A percentile compares a stretch with the other conserved stretches of the same genome.
phyloP scores from a whole-genome alignment of 306 rosid genomes.

The Purshia tridentata region DNA sequence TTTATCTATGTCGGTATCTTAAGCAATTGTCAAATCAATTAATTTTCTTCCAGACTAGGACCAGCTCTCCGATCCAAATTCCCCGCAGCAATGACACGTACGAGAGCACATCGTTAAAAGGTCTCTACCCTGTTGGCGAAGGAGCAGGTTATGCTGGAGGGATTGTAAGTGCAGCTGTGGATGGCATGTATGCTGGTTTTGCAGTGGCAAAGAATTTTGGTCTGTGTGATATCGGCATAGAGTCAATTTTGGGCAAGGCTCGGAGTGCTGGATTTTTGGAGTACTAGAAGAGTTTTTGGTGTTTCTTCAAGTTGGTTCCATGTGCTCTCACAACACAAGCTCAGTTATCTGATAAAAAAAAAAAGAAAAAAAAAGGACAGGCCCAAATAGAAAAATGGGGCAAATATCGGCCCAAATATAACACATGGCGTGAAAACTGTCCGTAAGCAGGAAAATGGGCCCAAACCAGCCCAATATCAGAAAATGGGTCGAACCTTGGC shows the following conservation, averaged over 20 bases:
- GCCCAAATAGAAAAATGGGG: too few species aligned
- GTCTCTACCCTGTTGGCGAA: conserved; percentile 93
- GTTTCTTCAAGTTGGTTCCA: conserved; percentile 20
- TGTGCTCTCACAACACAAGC: conserved; percentile 13
- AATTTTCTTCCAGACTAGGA: conserved; percentile 65
- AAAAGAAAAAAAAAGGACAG: too few species aligned
- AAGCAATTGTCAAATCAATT: neutral
- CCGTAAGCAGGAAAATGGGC: too few species aligned
- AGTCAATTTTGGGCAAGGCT: conserved; percentile 72
- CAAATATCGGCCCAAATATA: too few species aligned
- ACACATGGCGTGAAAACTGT: too few species aligned
- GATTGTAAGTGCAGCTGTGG: conserved; percentile 91
- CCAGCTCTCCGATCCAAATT: conserved; percentile 90
- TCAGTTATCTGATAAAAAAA: too few species aligned
- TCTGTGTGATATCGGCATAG: conserved; percentile 59
- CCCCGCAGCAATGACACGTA: conserved; percentile 63
- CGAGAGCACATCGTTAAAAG: conserved; percentile 75
- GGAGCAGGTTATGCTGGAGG: conserved; percentile 99
- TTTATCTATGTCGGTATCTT: neutral
- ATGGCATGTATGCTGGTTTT: conserved; percentile 90
- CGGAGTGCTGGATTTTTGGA: conserved; percentile 57
- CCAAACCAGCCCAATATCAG: too few species aligned
- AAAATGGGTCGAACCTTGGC: too few species aligned
- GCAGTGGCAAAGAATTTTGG: conserved; percentile 64
- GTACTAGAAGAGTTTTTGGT: conserved; percentile 48